Base-by-base conservation (phyloP, 2,329 filamentous ascomycete species). In the Fonsecaea erecta region DNA sequence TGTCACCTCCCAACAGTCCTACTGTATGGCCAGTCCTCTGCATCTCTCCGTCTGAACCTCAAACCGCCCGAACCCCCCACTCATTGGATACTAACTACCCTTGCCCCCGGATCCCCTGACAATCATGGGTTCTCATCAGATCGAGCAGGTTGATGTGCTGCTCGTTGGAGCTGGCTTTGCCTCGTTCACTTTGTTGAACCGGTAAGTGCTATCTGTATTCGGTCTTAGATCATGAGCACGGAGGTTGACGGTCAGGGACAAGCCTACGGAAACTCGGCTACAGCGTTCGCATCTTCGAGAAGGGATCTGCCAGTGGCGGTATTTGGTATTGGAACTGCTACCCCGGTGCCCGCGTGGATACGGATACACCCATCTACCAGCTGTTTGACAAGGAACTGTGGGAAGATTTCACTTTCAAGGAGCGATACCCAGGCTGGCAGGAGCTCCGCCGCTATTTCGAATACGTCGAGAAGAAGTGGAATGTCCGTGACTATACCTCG, bases 211-310 rank as follows among this genome's bases (percentile, higher is more conserved):
- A n/a, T 12, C 3, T 21, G 9, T 14, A 12, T 14, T 18, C 32
- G 28, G 18, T 48, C 21, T 2, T 48, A 12, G 8, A 11, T 24
- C 26, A 14, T 52, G 30, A 35, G 46, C 43, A 24, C 24, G 8
- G 26, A 11, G 16, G 24, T 21, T 52, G 32, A 53, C 32, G 6
- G 11, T 35, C 8, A 37, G 34, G 34, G 34, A 35, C 18, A 34
- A 66, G 80, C 0, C 78, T 85, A 8, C 81, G 83, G 1, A 80
- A 85, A 11, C 76, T 77, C 5, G 84, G 84, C 1, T 73, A 81
- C 34, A 81, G 80, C 8, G 75, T 78, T 1, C 77, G 80, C 21
- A 77, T 86, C 21, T 83, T 82, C 66, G 85, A 88, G 66, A 82
- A 83, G 0, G 85, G 81, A 5, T 76, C 78, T 4, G 79, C 81